Evolutionary conservation across 495 filamentous ascomycete species (phyloP).

Genomic region (Penicillium soppii): DNA sequence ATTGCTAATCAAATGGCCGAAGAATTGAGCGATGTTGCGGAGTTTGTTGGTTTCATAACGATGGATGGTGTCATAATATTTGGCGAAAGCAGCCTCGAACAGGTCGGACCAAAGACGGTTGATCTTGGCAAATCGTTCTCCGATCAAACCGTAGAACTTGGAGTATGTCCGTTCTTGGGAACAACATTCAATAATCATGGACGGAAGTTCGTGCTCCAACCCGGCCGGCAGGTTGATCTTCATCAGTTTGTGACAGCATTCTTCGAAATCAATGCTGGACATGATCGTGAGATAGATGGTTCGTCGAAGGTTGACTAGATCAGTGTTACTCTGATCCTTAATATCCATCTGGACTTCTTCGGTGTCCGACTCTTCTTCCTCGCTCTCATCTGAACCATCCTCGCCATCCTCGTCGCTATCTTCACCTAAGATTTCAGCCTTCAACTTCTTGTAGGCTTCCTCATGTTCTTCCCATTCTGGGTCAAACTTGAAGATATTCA

Average conservation of each 20-base stretch:
- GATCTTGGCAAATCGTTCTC: conserved; percentile 91
- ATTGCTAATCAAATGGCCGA: conserved; percentile 82
- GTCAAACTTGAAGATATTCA: conserved; percentile 97
- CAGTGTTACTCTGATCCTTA: conserved; percentile 95
- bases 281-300: conserved; percentile 98
- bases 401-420: conserved; percentile 75
- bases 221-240: conserved; percentile 87
- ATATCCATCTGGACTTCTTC: conserved; percentile 81
- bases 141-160: conserved; percentile 94
- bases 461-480: conserved; percentile 87
- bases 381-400: conserved; percentile 67
- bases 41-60: conserved; percentile 92
- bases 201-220: conserved; percentile 83
- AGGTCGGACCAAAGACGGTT: conserved; percentile 92
- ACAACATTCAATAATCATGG: conserved; percentile 96
- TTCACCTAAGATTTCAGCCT: conserved; percentile 93
- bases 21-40: conserved; percentile 92
- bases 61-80: conserved; percentile 97
- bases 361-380: conserved; percentile 77
- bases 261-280: conserved; percentile 91
- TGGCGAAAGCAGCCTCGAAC: conserved; percentile 82
- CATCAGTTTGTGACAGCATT: conserved; percentile 93
- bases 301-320: conserved; percentile 87
- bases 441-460: conserved; percentile 81
- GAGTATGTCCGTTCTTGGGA: conserved; percentile 93